Conservation (phyloP, 140 eudicot genomes). For the Anethum foeniculum region DNA sequence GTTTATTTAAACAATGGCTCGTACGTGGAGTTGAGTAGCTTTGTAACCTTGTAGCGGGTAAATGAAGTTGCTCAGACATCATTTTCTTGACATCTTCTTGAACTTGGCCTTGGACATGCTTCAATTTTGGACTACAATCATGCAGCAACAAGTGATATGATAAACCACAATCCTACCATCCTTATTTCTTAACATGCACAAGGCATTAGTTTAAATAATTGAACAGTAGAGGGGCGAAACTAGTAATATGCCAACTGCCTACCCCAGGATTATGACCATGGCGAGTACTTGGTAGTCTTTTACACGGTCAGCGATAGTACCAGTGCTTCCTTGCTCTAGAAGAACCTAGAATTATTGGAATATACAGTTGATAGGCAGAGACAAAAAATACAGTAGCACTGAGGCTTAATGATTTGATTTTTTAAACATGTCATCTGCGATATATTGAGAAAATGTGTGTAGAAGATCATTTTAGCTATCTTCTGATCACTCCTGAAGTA, state of each 20-base stretch:
- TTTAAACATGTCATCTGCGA: not conserved
- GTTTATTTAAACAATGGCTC: slow-evolving; percentile 31
- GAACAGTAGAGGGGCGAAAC: not conserved
- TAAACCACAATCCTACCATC: not conserved
- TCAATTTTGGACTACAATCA: slow-evolving; percentile 69
- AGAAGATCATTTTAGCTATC: not conserved
- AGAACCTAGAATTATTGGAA: slow-evolving; percentile 31
- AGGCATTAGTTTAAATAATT: not conserved
- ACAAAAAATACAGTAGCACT: not conserved
- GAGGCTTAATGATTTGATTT: not conserved
- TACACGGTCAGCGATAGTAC: slow-evolving; percentile 53
- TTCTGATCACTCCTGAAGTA: not conserved
- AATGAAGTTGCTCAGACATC: slow-evolving; percentile 67
- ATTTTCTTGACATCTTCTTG: slow-evolving; percentile 79
- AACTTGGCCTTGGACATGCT: slow-evolving; percentile 48
- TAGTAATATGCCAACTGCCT: slow-evolving; percentile 13
- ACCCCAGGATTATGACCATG: slow-evolving; percentile 79
- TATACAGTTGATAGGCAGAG: not conserved
- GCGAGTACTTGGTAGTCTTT: slow-evolving; percentile 86
- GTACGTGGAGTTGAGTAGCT: slow-evolving; percentile 19
- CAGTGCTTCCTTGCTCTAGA: slow-evolving; percentile 48
- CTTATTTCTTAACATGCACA: not conserved
- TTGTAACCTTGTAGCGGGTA: slow-evolving; percentile 33
- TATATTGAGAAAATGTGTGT: not conserved
- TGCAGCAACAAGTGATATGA: not conserved